These are phyloP conservation scores for Narthecium ossifragum DNA, from an alignment of 106 monocot species.

Conservation along the genomic window DNA sequence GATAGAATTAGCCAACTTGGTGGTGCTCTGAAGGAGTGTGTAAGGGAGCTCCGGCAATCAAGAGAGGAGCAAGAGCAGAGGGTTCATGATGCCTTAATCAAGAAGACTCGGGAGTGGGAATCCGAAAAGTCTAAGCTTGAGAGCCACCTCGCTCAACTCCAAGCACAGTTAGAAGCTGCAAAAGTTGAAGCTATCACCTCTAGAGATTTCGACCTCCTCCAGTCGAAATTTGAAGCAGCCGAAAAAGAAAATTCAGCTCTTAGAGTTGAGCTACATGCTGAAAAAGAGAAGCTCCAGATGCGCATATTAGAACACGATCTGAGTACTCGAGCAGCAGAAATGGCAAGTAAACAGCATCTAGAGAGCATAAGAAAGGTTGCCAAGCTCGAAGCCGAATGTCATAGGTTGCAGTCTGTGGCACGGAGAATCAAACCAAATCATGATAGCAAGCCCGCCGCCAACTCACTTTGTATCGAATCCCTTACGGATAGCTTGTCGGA, in stretches of 20 bases:
- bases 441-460: constrained; percentile 3
- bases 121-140: constrained; percentile 17
- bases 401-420: constrained; percentile 28
- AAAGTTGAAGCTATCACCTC: constrained; percentile 17
- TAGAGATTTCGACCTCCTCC: constrained; percentile 6
- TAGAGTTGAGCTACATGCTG: constrained; percentile 37
- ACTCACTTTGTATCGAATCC: constrained; percentile 17
- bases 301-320: constrained; percentile 56
- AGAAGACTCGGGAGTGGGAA: constrained; percentile 26
- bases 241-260: constrained; percentile 59
- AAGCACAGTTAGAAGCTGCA: constrained; percentile 14
- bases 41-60: constrained; percentile 18
- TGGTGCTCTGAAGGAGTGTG: constrained; percentile 34
- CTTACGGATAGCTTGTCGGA: constrained; percentile 16
- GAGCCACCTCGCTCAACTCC: constrained; percentile 10
- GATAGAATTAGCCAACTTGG: constrained; percentile 22
- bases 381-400: constrained; percentile 85
- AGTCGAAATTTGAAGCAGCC: constrained; percentile 27
- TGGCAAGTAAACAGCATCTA: constrained; percentile 72
- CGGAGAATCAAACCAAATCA: constrained; percentile 24
- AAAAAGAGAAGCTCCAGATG: constrained; percentile 40
- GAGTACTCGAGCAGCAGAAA: constrained; percentile 65
- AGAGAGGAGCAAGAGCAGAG: constrained; percentile 26
- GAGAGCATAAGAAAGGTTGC: constrained; percentile 74
- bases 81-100: constrained; percentile 7